Evolutionary conservation across 768 basidiomycete genomes (phyloP).

Genomic region (Gymnopilus dilepis): DNA sequence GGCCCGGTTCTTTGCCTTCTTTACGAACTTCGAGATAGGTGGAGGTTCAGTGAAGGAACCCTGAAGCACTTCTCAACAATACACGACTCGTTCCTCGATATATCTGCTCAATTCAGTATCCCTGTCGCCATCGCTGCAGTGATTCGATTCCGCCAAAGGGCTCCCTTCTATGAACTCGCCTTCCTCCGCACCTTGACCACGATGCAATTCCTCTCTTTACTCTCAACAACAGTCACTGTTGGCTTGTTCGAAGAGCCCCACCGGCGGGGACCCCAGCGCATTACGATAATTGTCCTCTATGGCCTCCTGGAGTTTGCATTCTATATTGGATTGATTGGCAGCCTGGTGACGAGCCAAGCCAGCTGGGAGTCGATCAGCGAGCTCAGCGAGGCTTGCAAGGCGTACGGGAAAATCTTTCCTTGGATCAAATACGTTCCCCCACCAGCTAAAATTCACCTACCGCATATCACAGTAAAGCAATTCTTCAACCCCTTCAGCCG

Average conservation of each 20-base stretch:
- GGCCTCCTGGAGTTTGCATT: conserved; percentile 20
- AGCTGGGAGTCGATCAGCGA: conserved; percentile 15
- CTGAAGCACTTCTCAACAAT: neutral
- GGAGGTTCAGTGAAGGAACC: conserved; percentile 5
- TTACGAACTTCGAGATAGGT: conserved; percentile 12
- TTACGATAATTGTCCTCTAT: neutral
- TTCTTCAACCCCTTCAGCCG: neutral
- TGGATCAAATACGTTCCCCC: neutral
- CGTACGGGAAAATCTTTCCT: conserved; percentile 12
- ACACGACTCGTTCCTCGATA: conserved; percentile 19
- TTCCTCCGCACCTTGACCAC: conserved; percentile 23
- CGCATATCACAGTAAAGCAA: neutral
- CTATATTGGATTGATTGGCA: conserved; percentile 21
- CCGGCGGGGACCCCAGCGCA: conserved; percentile 1
- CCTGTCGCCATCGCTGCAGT: conserved; percentile 25
- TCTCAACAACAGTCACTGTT: conserved; percentile 15
- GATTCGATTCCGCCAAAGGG: conserved; percentile 21
- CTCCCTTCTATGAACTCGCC: conserved; percentile 24
- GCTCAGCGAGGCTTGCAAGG: conserved; percentile 16
- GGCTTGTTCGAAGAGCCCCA: conserved; percentile 13
- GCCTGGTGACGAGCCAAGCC: conserved; percentile 11
- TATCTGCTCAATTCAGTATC: conserved; percentile 23
- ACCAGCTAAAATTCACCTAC: neutral
- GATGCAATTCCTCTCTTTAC: conserved; percentile 23
- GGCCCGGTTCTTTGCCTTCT: conserved; percentile 18